Conservation (phyloP, 495 filamentous ascomycete genomes). For the Wilcoxina mikolae region DNA sequence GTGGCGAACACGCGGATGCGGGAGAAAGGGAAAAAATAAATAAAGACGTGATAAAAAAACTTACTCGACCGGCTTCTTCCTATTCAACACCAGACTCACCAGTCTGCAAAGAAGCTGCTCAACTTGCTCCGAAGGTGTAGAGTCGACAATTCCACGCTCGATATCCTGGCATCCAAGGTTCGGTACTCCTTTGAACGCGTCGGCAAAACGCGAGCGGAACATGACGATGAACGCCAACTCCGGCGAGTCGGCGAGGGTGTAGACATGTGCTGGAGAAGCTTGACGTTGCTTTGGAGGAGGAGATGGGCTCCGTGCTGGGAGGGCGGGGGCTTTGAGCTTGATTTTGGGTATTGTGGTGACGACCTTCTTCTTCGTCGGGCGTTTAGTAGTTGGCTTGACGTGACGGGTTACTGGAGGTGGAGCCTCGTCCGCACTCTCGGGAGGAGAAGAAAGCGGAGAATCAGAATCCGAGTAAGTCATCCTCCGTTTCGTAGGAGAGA, state of each 20-base stretch:
- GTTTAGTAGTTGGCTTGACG: conserved; percentile 17
- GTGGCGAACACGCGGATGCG: background rate
- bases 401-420: conserved; percentile 27
- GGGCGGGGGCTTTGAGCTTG: conserved; percentile 4
- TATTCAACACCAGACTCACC: conserved; percentile 72
- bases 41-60: conserved; percentile 34
- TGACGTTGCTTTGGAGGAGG: conserved; percentile 56
- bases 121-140: conserved; percentile 63
- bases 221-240: conserved; percentile 95
- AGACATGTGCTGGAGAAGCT: conserved; percentile 77
- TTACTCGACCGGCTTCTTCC: conserved; percentile 97
- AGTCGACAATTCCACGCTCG: conserved; percentile 66
- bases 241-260: conserved; percentile 71
- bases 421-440: conserved; percentile 43
- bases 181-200: conserved; percentile 68
- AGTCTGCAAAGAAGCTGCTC: conserved; percentile 82
- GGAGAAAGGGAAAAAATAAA: conserved; percentile 4
- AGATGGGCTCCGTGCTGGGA: conserved; percentile 34
- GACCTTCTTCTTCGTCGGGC: conserved; percentile 24
- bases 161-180: conserved; percentile 92
- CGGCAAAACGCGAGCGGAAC: conserved; percentile 86
- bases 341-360: conserved; percentile 25
- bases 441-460: conserved; percentile 46
- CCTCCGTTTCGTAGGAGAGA: background rate
- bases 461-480: conserved; percentile 29